Evolutionary conservation across 2,329 filamentous ascomycete genomes (phyloP), one percentile per base, ranked within the genome.

Genomic region (Curvularia hawaiiensis): DNA sequence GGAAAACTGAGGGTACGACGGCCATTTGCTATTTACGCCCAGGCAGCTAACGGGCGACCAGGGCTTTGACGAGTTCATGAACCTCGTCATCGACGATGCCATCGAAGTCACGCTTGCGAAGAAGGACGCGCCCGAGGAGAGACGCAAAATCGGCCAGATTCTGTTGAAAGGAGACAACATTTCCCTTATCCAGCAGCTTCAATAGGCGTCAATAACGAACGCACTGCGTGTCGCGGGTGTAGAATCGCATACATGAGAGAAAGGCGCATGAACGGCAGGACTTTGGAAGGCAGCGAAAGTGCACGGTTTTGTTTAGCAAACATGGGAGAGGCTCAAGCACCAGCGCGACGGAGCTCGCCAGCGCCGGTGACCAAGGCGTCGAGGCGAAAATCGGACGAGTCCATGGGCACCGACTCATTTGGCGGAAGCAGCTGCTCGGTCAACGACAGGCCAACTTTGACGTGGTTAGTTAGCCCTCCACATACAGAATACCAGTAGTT

Each of bases 61-160:
- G 92, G 93, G 95, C 14, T 99, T 99, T 67, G 95, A 99, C 76
- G 95, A 99, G 79, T 99, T 98, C 81, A 97, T 99, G 93, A 99
- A 99, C 80, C 83, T 99, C 49, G 95, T 98, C 39, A 85, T 97
- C 65, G 95, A 99, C 73, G 92, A 99, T 69, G 95, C 95, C 30
- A 87, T 97, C 56, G 94, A 98, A 79, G 92, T 99, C 44, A 90
- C 89, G 77, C 85, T 92, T 73, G 83, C 91, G 54, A 92, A 90
- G 62, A 96, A 96, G 82, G 89, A 90, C 67, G 77, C 83, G 41
- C 87, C 89, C 65, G 93, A 96, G 79, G 88, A 86, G 65, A 85
- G 93, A 75, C 88, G 91, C 77, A 83, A 87, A 43, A 77, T 97
- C 51, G 94, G 90, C 59, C 91, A 93, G 79, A 93, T 96, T 63